phyloP scores from a whole-genome alignment of 1,284 basidiomycete species.

The Fereydounia khargensis region DNA sequence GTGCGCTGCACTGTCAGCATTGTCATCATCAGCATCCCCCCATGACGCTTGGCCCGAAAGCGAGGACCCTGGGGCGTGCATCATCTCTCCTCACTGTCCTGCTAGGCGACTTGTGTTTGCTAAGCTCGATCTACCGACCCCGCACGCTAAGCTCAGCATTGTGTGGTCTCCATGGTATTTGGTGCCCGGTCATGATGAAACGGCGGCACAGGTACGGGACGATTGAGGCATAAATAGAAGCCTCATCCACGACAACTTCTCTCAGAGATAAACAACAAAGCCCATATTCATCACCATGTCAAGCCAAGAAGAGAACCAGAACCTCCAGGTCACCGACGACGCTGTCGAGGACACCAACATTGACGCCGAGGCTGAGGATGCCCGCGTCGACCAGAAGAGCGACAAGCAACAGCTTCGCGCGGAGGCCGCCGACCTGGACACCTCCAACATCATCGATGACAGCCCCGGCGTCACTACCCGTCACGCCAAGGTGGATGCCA shows the following conservation, averaged over 20 bases:
- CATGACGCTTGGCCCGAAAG: too few species aligned
- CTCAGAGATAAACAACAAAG: too few species aligned
- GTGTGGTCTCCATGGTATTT: neutral
- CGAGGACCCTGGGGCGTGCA: too few species aligned
- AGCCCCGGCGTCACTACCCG: slow-evolving; percentile 30
- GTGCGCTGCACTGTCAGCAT: too few species aligned
- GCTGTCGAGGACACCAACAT: slow-evolving; percentile 24
- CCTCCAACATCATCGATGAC: slow-evolving; percentile 38
- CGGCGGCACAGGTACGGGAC: too few species aligned
- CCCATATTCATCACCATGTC: slow-evolving; percentile 10
- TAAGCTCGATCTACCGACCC: too few species aligned
- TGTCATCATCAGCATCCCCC: too few species aligned
- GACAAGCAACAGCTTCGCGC: slow-evolving; percentile 22
- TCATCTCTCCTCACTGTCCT: too few species aligned
- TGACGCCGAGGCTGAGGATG: slow-evolving; percentile 34
- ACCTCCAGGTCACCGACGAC: slow-evolving; percentile 35
- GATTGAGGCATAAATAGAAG: neutral
- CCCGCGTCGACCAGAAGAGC: slow-evolving; percentile 11
- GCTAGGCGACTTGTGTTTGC: too few species aligned
- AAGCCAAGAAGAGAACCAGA: slow-evolving; percentile 26
- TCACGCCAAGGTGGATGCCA: slow-evolving; percentile 35
- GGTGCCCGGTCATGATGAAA: neutral
- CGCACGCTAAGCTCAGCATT: too few species aligned
- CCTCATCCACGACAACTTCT: neutral
- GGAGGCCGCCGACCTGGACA: slow-evolving; percentile 28